Evolutionary conservation across 768 basidiomycete species (phyloP).

Genomic region (Fomitopsis serialis): DNA sequence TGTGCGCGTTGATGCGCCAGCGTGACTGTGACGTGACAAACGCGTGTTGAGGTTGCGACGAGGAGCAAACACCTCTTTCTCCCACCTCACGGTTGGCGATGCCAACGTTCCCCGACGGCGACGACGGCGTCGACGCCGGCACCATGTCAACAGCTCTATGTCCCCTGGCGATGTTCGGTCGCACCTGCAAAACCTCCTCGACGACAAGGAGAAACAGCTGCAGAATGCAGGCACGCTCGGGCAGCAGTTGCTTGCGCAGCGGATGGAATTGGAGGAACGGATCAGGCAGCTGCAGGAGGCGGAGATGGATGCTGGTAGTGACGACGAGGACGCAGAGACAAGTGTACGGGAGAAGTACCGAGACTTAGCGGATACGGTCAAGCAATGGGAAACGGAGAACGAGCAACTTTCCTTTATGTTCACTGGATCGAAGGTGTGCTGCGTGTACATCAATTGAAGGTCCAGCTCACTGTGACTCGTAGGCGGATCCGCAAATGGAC

Average conservation of each 20-base stretch:
- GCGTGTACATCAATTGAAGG: not conserved
- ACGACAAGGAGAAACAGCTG: slow-evolving; percentile 88
- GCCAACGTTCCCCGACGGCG: slow-evolving; percentile 29
- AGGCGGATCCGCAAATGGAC: slow-evolving; percentile 14
- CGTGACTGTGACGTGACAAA: not conserved
- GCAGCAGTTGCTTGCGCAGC: slow-evolving; percentile 89
- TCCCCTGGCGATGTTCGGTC: slow-evolving; percentile 26
- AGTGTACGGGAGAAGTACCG: slow-evolving; percentile 70
- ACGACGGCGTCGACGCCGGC: slow-evolving; percentile 13
- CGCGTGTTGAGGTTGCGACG: not conserved
- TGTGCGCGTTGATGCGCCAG: not conserved
- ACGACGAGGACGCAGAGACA: slow-evolving; percentile 54
- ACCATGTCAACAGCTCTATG: slow-evolving; percentile 10
- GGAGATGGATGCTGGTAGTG: slow-evolving; percentile 39
- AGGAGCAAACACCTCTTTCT: not conserved
- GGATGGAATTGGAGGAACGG: slow-evolving; percentile 87
- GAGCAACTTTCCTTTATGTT: slow-evolving; percentile 68
- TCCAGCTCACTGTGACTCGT: not conserved
- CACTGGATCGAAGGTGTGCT: slow-evolving; percentile 50
- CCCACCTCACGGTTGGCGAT: slow-evolving; percentile 12
- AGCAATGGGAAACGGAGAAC: slow-evolving; percentile 77
- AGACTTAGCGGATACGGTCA: slow-evolving; percentile 71
- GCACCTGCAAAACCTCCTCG: slow-evolving; percentile 57
- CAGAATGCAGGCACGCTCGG: slow-evolving; percentile 89
- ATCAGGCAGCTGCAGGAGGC: slow-evolving; percentile 77